Percentiles rank a stretch among this genome's conserved stretches.
phyloP scores from a whole-genome alignment of 1,284 basidiomycete species.

The Porodaedalea pini region DNA sequence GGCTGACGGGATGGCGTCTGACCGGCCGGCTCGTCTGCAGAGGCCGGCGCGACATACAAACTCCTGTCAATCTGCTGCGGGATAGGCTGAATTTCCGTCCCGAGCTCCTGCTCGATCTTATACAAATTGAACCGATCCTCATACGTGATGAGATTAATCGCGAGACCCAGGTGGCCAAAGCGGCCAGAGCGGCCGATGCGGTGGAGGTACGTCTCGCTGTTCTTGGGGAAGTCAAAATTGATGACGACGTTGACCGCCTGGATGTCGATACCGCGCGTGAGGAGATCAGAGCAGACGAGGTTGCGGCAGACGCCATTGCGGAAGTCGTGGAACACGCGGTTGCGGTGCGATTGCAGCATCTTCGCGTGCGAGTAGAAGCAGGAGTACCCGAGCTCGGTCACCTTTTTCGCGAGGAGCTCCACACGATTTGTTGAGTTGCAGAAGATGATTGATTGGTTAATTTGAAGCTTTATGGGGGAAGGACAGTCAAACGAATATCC shows the following conservation, averaged over 20 bases:
- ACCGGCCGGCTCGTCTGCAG: constrained; percentile 45
- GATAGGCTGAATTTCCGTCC: constrained; percentile 97
- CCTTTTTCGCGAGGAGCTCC: constrained; percentile 98
- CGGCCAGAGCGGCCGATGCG: constrained; percentile 96
- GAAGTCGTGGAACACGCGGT: constrained; percentile 99
- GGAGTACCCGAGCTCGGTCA: constrained; percentile 98
- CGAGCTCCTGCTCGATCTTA: constrained; percentile 96
- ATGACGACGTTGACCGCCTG: constrained; percentile 99
- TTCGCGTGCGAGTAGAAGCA: constrained; percentile 99
- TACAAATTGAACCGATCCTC: constrained; percentile 98
- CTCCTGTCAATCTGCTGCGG: constrained; percentile 89
- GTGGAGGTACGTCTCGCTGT: constrained; percentile 97
- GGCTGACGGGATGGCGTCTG: constrained; percentile 34
- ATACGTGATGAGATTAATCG: constrained; percentile 95
- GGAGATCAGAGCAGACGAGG: constrained; percentile 93
- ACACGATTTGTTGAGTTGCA: constrained; percentile 99
- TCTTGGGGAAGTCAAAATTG: constrained; percentile 99
- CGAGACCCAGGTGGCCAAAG: constrained; percentile 95
- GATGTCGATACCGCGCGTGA: constrained; percentile 99
- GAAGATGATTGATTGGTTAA: constrained; percentile 99
- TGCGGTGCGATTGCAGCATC: constrained; percentile 98
- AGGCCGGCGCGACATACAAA: constrained; percentile 81
- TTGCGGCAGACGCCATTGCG: constrained; percentile 97
- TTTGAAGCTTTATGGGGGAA: constrained; percentile 75
- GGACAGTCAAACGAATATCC: constrained; percentile 3